These are phyloP conservation scores for Apiospora hydei DNA, from an alignment of 2,329 filamentous ascomycete species.

Conservation along the genomic window DNA sequence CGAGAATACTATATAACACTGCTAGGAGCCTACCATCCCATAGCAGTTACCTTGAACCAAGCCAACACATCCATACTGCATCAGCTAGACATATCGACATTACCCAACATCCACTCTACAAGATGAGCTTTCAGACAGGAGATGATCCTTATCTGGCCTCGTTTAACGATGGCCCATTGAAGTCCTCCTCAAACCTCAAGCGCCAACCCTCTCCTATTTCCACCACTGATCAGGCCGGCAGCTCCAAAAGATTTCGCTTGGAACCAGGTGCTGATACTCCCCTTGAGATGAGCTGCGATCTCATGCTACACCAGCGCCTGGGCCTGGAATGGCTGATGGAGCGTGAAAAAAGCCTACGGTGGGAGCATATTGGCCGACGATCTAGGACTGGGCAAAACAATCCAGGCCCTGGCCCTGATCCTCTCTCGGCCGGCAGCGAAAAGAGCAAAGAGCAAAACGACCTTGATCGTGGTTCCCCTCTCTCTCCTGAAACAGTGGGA, in stretches of 20 bases:
- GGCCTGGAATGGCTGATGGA: conserved; percentile 40
- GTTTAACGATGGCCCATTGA: neutral
- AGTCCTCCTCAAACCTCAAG: neutral
- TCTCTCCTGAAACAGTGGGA: conserved; percentile 26
- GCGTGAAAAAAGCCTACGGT: conserved; percentile 34
- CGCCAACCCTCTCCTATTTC: neutral
- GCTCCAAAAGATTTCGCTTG: neutral
- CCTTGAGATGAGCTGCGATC: conserved; percentile 31
- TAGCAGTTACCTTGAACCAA: too few species aligned
- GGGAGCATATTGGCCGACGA: conserved; percentile 41
- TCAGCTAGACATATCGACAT: too few species aligned
- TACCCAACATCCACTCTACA: too few species aligned
- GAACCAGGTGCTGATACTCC: conserved; percentile 27
- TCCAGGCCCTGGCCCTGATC: conserved; percentile 41
- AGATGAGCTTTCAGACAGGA: too few species aligned
- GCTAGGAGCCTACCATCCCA: too few species aligned
- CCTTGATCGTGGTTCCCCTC: conserved; percentile 34
- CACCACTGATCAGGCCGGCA: neutral
- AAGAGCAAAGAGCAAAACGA: conserved; percentile 33
- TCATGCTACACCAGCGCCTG: conserved; percentile 40
- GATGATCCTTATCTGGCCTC: too few species aligned
- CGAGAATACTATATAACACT: too few species aligned
- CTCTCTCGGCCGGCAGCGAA: conserved; percentile 30
- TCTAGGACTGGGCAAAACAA: conserved; percentile 42
- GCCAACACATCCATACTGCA: too few species aligned